Percentiles rank a stretch among this genome's conserved stretches.
These are phyloP conservation scores for Peronospora tabacina DNA, from an alignment of 352 stramenopile genomes.

Conservation along the genomic window DNA sequence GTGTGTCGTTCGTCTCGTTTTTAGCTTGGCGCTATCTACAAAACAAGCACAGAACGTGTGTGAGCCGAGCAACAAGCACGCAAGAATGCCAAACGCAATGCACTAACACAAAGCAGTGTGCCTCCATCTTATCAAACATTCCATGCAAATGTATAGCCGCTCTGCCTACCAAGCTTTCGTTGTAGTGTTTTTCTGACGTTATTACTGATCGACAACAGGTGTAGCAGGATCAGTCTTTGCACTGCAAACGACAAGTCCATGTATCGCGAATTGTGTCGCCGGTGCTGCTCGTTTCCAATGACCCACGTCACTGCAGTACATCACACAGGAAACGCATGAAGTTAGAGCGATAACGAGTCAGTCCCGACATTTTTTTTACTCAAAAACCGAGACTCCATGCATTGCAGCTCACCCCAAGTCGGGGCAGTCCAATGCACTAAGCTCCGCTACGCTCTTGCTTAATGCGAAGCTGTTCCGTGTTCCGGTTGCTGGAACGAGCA, in stretches of 20 bases:
- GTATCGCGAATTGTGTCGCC: not conserved
- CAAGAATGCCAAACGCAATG: conserved; percentile 9
- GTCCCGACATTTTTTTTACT: conserved; percentile 9
- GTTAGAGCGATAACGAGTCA: conserved; percentile 4
- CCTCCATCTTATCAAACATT: conserved; percentile 21
- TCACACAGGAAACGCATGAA: conserved; percentile 2
- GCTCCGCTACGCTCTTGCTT: conserved; percentile 31
- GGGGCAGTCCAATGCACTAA: conserved; percentile 4
- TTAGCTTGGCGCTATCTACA: conserved; percentile 6
- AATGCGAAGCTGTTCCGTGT: conserved; percentile 21
- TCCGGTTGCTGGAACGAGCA: conserved; percentile 5
- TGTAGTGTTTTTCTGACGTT: conserved; percentile 7
- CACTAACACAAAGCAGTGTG: conserved; percentile 12
- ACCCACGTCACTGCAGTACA: conserved; percentile 7
- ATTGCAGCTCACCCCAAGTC: conserved; percentile 9
- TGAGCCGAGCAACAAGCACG: conserved; percentile 5
- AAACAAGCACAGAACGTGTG: conserved; percentile 10
- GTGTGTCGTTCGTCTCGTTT: conserved; percentile 1
- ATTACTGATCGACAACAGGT: conserved; percentile 2
- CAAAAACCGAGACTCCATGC: conserved; percentile 7
- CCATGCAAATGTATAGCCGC: conserved; percentile 21
- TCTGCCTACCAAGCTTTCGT: conserved; percentile 24
- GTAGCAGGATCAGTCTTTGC: conserved; percentile 1
- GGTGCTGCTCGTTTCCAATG: not conserved
- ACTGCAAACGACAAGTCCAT: not conserved